phyloP scores from a whole-genome alignment of 1,284 basidiomycete genomes.

The Athelia psychrophila region DNA sequence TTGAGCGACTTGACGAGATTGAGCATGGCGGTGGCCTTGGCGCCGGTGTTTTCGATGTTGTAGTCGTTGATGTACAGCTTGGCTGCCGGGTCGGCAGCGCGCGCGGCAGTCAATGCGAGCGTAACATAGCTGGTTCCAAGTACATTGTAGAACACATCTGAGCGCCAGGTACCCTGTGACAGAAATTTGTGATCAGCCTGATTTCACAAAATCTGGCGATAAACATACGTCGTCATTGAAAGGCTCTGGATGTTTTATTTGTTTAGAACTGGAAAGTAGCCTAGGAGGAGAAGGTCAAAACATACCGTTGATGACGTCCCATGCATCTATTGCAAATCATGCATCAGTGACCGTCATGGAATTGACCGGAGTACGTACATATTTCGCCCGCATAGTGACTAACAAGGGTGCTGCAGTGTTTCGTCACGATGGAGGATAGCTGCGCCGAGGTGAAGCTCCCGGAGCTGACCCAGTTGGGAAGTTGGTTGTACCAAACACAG shows the following conservation, averaged over 20 bases:
- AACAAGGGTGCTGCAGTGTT: slow-evolving; percentile 44
- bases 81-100: slow-evolving; percentile 41
- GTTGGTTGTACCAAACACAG: slow-evolving; percentile 46
- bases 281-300: slow-evolving; percentile 8
- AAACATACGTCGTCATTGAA: slow-evolving; percentile 34
- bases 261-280: slow-evolving; percentile 1
- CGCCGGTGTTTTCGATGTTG: slow-evolving; percentile 31
- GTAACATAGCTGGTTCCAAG: slow-evolving; percentile 40
- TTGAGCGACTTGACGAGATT: slow-evolving; percentile 43
- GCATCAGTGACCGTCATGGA: neutral
- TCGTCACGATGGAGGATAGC: slow-evolving; percentile 42
- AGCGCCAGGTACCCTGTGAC: slow-evolving; percentile 20
- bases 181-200: slow-evolving; percentile 9
- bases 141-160: slow-evolving; percentile 45
- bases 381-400: slow-evolving; percentile 48
- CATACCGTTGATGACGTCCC: slow-evolving; percentile 35
- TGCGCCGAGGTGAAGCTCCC: slow-evolving; percentile 40
- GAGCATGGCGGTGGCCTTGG: slow-evolving; percentile 43
- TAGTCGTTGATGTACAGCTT: slow-evolving; percentile 33
- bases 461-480: slow-evolving; percentile 47
- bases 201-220: slow-evolving; percentile 22
- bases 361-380: slow-evolving; percentile 24
- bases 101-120: slow-evolving; percentile 42
- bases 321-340: slow-evolving; percentile 16
- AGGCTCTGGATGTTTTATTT: slow-evolving; percentile 20